These are phyloP conservation scores for Luffa aegyptiaca DNA, from an alignment of 306 rosid genomes.

Conservation along the genomic window DNA sequence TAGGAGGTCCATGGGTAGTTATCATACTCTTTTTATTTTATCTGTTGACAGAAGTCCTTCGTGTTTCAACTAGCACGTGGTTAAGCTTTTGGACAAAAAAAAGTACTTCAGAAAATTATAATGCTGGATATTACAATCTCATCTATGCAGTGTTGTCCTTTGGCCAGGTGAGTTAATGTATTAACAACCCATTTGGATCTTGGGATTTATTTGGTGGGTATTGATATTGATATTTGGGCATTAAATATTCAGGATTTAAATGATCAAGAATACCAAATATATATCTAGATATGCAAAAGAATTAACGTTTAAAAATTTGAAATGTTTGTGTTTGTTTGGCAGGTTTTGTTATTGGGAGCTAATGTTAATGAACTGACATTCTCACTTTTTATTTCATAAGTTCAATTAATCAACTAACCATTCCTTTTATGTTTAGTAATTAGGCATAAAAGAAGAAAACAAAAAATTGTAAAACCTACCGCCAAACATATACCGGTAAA, in stretches of 20 bases:
- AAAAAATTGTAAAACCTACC: not conserved
- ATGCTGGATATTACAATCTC: conserved; percentile 54
- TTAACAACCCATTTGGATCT: not conserved
- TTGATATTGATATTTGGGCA: not conserved
- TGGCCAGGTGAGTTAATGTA: conserved; percentile 53
- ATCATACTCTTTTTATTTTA: conserved; percentile 49
- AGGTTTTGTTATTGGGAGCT: not conserved
- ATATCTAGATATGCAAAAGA: not conserved
- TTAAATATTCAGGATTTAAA: not conserved
- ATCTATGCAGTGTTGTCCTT: conserved; percentile 56
- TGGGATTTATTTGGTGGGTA: not conserved
- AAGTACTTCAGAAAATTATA: conserved; percentile 33
- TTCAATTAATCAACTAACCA: not conserved
- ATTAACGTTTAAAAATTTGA: not conserved
- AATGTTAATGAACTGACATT: not conserved
- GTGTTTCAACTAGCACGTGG: conserved; percentile 80
- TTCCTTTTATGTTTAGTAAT: not conserved
- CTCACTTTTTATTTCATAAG: not conserved
- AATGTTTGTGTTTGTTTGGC: not conserved
- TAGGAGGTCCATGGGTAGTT: conserved; percentile 85
- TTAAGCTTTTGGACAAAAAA: conserved; percentile 69
- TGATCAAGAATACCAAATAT: not conserved
- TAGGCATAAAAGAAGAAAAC: not conserved
- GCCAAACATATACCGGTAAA: not conserved
- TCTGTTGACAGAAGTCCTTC: conserved; percentile 51